Base-by-base conservation (phyloP, 1,139 yeast species). In the Pichia sp. region DNA sequence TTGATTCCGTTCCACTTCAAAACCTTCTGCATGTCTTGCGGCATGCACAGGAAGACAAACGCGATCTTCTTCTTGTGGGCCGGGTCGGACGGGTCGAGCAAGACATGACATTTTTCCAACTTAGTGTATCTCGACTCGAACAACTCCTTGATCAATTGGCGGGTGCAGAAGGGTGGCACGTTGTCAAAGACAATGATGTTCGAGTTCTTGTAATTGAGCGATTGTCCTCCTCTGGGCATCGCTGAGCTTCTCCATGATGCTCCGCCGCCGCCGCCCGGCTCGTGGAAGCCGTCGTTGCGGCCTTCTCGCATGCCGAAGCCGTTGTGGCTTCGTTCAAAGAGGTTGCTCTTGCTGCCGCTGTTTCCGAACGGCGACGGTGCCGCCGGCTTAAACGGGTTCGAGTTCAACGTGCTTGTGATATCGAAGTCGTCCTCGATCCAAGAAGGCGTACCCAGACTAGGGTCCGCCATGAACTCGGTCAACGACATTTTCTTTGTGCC, bases 341-440 rank as follows among this genome's bases (percentile, higher is more conserved):
- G 43, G 24, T 41, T 48, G 36, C 40, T n/a, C 6, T 8, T 46
- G 34, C 14, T 33, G 36, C 29, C 49, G 31, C 34, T 29, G 17
- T 29, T 46, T 8, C 46, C 44, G 44, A 51, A 51, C 27, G 57
- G 45, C 17, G 53, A 46, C 27, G 52, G 31, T 10, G 52, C 43
- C 20, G 46, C 36, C 24, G 46, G 31, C n/a, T 47, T 30, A 46
- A 29, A 48, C 30, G 10, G 51, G 50, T 33, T 52, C 24, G 30
- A 40, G 33, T 17, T 49, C 14, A 54, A 31, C 10, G 53, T 49
- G 17, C 56, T 56, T 1, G 58, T 55, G n/a, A 59, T 53, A 41
- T 64, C 67, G 52, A 67, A 59, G 51, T 67, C 70, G 45, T 66
- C 70, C 40, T 67, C 69, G 40, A 67, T 69, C 60, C 71, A 69